These are phyloP conservation scores for Xylariaceae sp. DNA, from an alignment of 2,329 filamentous ascomycete genomes.

Conservation along the genomic window DNA sequence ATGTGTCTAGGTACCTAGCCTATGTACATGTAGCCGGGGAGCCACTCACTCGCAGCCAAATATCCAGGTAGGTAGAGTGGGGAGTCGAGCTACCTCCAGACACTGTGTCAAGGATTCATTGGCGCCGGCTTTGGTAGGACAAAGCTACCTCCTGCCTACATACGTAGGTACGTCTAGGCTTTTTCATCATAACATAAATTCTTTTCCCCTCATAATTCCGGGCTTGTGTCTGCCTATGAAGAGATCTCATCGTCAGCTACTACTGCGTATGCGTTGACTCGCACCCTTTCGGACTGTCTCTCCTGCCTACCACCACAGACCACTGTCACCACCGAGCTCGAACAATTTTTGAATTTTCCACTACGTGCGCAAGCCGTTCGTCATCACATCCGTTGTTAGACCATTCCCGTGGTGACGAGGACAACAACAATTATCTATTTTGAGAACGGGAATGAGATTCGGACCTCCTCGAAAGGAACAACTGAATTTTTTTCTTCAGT, in stretches of 20 bases:
- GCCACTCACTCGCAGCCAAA: background rate
- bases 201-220: slow-evolving; percentile 22
- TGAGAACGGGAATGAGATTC: background rate
- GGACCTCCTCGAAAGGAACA: background rate
- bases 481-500: background rate
- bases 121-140: slow-evolving; percentile 4
- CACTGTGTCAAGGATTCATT: slow-evolving; percentile 24
- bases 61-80: background rate
- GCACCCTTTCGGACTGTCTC: slow-evolving; percentile 12
- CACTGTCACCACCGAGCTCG: background rate
- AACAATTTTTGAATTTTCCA: slow-evolving; percentile 1
- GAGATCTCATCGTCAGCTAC: slow-evolving; percentile 20
- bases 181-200: slow-evolving; percentile 23
- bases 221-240: slow-evolving; percentile 21
- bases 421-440: background rate
- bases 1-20: background rate
- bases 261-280: slow-evolving; percentile 10
- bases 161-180: background rate
- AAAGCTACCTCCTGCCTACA: slow-evolving; percentile 16
- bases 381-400: background rate
- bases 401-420: background rate
- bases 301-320: slow-evolving; percentile 6
- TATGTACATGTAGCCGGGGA: background rate
- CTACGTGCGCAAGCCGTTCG: background rate
- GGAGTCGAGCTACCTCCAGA: slow-evolving; percentile 1